These are phyloP conservation scores for Leishmania major DNA, from an alignment of 208 protist species.

Conservation along the genomic window DNA sequence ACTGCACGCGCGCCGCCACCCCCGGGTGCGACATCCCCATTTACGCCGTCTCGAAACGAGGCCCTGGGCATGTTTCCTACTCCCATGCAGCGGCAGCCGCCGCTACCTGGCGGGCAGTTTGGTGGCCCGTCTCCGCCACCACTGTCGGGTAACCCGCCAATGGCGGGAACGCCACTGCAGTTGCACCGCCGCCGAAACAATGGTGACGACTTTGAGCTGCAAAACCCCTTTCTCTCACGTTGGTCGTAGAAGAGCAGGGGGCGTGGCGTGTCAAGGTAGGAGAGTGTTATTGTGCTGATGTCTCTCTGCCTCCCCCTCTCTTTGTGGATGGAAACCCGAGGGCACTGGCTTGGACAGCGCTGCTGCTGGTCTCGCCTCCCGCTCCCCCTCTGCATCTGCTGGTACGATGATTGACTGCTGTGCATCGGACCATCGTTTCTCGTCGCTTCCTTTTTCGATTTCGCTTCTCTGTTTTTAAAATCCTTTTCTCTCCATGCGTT, in stretches of 20 bases:
- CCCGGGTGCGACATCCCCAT: not conserved
- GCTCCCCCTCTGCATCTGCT: not conserved
- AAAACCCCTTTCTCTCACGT: constrained; percentile 74
- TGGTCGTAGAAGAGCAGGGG: constrained; percentile 39
- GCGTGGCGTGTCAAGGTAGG: not conserved
- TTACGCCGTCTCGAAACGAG: not conserved
- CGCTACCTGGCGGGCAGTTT: not conserved
- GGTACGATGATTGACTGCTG: not conserved
- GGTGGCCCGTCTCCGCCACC: not conserved
- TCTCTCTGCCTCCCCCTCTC: not conserved
- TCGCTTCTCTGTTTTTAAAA: constrained; percentile 9
- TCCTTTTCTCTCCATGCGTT: not conserved
- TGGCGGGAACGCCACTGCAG: not conserved
- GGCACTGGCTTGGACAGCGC: not conserved
- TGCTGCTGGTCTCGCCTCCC: not conserved
- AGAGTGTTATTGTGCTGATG: not conserved
- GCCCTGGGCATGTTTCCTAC: not conserved
- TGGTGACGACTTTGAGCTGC: constrained; percentile 49
- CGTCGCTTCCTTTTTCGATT: constrained; percentile 7
- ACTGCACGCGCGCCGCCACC: not conserved
- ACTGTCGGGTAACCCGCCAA: not conserved
- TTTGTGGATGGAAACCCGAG: not conserved
- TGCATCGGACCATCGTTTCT: not conserved
- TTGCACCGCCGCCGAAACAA: constrained; percentile 20
- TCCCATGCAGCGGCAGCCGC: not conserved